Base-by-base conservation (phyloP, 1,284 basidiomycete genomes). In the Cryptococcus sp. region DNA sequence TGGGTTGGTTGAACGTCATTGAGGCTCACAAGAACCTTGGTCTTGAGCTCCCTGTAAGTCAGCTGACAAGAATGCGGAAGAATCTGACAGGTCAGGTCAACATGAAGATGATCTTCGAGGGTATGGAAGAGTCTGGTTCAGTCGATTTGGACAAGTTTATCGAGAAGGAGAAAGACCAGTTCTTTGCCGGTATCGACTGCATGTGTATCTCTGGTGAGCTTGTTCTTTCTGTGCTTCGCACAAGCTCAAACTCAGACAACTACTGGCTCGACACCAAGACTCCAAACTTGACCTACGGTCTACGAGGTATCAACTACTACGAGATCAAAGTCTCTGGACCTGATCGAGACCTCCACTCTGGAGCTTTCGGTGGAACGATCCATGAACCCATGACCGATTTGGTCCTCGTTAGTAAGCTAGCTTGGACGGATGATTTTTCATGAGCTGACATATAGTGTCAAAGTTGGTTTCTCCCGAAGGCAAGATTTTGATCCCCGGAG, bases 101-200 rank as follows among this genome's bases (percentile, higher is more conserved):
- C 76, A 76, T 98, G 62, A 84, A 86, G 66, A 87, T 92, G 79
- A 91, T 89, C 78, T 93, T 98, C 67, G 94, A 98, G 75, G 92
- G 94, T 7, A 98, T 98, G 96, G 94, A 98, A 76, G 94, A 98
- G 78, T 88, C 82, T 62, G 94, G 94, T 7, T 91, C 87, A 42
- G 90, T 92, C 65, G 92, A 92, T 5, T 81, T 98, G 11, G 93
- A 98, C 69, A 89, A 89, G 48, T 83, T 97, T 47, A 92, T 98
- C 62, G 78, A 82, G 58, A 80, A 79, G 46, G 91, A 98, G 78
- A 85, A 85, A 53, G 80, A 84, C 67, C 81, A 82, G 28, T 97
- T 87, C 82, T 96, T 98, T 74, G 81, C 85, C 45, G 91, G 87
- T 21, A 86, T 93, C 32, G 94, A 98, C 67, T 91, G 88, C 61